Evolutionary conservation across 2,329 filamentous ascomycete genomes (phyloP), one percentile per base, ranked within the genome.

Genomic region (Pseudogymnoascus sp.): DNA sequence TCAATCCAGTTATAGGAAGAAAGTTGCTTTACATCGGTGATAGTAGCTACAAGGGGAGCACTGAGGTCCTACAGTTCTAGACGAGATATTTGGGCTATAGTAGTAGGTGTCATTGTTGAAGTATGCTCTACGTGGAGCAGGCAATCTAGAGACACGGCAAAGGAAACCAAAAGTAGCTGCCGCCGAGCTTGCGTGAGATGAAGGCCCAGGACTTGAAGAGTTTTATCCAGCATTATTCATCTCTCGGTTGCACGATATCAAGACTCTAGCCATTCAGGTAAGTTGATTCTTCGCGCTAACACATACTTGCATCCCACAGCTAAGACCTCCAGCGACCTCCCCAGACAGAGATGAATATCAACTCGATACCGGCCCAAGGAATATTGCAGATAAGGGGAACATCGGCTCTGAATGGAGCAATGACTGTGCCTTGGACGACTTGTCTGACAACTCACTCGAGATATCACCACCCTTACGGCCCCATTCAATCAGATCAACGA

Each of bases 1-100:
- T 78, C 75, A 61, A 80, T 73, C 80, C 79, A 82, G 68, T 78
- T 82, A 69, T 83, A 83, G 1, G 80, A 83, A 2, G 79, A 72
- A 10, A 82, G 65, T 57, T 76, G 72, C 62, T 75, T 70, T 8
- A 77, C 73, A 31, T 76, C 68, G 3, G 72, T 74, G 64, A 80
- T 79, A 26, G 62, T 64, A 4, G 71, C 71, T 23, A 33, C 28
- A 15, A 42, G 26, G 10, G 64, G 59, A 47, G 65, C 63, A 23
- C 42, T 57, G 53, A 70, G 65, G n/a, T 64, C 44, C 53, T 66
- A 31, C 33, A 72, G 67, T 60, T 69, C 53, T 23, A 23, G 47
- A 61, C 67, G 69, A 66, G 62, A 65, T 62, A 72, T 72, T 50
- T 23, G 67, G 28, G 15, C 81, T 69, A 61, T 80, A 72, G 59